Evolutionary conservation across 441 rosid genomes (phyloP).

Genomic region (Cnidoscolus chayamansa): DNA sequence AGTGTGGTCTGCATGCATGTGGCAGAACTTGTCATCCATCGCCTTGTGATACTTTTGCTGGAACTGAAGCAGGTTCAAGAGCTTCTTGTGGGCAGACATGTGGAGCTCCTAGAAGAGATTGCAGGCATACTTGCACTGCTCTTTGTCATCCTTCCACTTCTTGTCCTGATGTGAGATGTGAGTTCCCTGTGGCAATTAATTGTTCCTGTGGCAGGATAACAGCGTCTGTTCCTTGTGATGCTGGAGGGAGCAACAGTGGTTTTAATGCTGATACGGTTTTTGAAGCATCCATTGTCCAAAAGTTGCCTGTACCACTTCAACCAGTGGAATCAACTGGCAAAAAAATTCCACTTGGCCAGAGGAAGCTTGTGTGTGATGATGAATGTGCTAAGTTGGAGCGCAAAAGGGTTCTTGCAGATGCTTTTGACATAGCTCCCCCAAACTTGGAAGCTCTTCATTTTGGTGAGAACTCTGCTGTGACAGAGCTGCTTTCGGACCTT

Average conservation of each 20-base stretch:
- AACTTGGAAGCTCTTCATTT: conserved; percentile 90
- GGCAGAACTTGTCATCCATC: conserved; percentile 78
- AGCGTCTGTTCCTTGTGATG: conserved; percentile 80
- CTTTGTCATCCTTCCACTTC: conserved; percentile 74
- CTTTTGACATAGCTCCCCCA: conserved; percentile 66
- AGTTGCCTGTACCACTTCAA: conserved; percentile 75
- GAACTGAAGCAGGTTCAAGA: conserved; percentile 43
- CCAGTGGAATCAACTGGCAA: conserved; percentile 58
- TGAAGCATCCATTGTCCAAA: conserved; percentile 72
- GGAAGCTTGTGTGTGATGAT: conserved; percentile 85
- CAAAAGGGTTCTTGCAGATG: conserved; percentile 88
- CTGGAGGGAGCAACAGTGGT: conserved; percentile 65
- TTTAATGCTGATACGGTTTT: conserved; percentile 46
- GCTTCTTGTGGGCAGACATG: conserved; percentile 93
- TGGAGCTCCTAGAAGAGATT: conserved; percentile 93
- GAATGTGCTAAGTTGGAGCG: conserved; percentile 95
- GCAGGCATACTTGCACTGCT: conserved; percentile 84
- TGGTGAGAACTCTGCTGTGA: conserved; percentile 67
- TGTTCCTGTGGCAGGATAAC: conserved; percentile 89
- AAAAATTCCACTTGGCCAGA: conserved; percentile 77
- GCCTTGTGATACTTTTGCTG: conserved; percentile 60
- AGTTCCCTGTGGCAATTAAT: conserved; percentile 64
- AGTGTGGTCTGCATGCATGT: conserved; percentile 96
- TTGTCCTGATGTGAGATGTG: conserved; percentile 92
- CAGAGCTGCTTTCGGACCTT: conserved; percentile 74